Conservation (phyloP, 2,329 filamentous ascomycete genomes). For the Sclerotiophoma versabilis region DNA sequence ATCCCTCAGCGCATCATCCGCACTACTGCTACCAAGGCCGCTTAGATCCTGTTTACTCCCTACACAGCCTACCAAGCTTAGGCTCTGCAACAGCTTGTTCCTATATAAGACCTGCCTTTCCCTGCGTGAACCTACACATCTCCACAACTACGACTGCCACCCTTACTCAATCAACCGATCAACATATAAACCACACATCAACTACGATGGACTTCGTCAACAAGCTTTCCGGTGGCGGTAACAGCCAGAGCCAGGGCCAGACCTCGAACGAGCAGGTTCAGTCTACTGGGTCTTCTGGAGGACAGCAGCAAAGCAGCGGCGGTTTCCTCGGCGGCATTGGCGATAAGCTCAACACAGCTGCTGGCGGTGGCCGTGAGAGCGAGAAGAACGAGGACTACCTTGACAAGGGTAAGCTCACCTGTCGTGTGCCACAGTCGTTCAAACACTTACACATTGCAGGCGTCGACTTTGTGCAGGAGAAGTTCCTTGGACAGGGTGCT, state of each 20-base stretch:
- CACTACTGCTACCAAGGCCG: constrained; percentile 12
- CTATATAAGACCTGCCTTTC: constrained; percentile 10
- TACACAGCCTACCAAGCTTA: constrained; percentile 19
- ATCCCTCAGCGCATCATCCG: constrained; percentile 13
- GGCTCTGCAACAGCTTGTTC: constrained; percentile 5
- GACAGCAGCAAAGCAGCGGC: constrained; percentile 34
- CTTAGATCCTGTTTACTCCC: constrained; percentile 18
- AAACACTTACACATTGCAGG: constrained; percentile 55
- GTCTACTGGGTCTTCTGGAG: constrained; percentile 11
- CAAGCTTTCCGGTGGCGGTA: constrained; percentile 52
- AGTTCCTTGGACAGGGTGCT: constrained; percentile 71
- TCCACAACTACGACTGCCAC: constrained; percentile 6
- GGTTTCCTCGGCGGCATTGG: constrained; percentile 66
- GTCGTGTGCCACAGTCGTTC: not conserved
- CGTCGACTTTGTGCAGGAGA: constrained; percentile 79
- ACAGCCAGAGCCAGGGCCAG: constrained; percentile 40
- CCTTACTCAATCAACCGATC: constrained; percentile 9
- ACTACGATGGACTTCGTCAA: constrained; percentile 58
- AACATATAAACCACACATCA: constrained; percentile 8
- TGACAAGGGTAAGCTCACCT: constrained; percentile 70
- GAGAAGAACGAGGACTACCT: constrained; percentile 85
- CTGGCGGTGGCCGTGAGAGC: constrained; percentile 74
- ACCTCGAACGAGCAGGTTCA: constrained; percentile 42
- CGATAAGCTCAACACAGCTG: constrained; percentile 74
- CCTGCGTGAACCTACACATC: constrained; percentile 6